phyloP scores from a whole-genome alignment of 345 rosid species.

The Eutrema japonicum region DNA sequence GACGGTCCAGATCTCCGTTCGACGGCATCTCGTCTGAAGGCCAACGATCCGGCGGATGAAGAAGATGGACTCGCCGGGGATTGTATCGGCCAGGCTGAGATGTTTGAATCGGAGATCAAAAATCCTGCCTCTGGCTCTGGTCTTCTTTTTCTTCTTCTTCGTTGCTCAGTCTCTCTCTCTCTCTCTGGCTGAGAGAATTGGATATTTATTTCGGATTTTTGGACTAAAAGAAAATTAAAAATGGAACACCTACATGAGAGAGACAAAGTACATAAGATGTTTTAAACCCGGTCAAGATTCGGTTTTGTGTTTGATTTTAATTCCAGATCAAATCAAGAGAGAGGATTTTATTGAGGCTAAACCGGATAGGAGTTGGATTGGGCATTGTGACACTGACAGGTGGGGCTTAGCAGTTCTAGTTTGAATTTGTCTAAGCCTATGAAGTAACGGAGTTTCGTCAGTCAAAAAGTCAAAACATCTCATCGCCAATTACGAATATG shows the following conservation, averaged over 20 bases:
- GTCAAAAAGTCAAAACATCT: background rate
- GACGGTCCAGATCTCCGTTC: slow-evolving; percentile 95
- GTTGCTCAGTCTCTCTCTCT: slow-evolving; percentile 10
- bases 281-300: slow-evolving; percentile 21
- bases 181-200: slow-evolving; percentile 27
- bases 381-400: slow-evolving; percentile 4
- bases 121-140: background rate
- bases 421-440: background rate
- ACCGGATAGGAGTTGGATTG: slow-evolving; percentile 12
- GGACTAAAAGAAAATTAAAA: background rate
- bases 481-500: background rate
- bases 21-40: slow-evolving; percentile 59
- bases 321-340: background rate
- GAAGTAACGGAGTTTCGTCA: background rate
- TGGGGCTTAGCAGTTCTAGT: background rate
- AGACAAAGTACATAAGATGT: background rate
- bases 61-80: slow-evolving; percentile 13
- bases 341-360: background rate
- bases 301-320: slow-evolving; percentile 21
- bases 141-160: slow-evolving; percentile 6
- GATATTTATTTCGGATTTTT: slow-evolving; percentile 17
- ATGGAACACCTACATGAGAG: background rate
- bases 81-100: background rate
- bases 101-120: too few relatives aligned
- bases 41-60: background rate